Conservation (phyloP, 768 basidiomycete genomes). For the Amanita fuliginea region DNA sequence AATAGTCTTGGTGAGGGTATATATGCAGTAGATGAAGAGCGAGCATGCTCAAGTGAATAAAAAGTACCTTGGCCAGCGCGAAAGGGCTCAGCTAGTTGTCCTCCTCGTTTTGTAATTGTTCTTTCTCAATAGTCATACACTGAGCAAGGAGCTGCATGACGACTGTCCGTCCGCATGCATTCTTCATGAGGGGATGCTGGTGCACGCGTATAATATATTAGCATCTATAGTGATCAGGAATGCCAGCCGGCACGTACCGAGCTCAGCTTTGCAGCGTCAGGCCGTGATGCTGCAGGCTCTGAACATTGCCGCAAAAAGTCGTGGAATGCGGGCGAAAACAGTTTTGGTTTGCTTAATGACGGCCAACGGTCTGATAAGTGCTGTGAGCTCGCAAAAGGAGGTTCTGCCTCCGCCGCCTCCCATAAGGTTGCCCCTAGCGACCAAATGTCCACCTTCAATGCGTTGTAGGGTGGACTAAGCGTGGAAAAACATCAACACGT, state of each 20-base stretch:
- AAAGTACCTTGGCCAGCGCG: background rate
- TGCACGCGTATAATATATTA: background rate
- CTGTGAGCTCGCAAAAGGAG: conserved; percentile 56
- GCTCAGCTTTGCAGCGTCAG: conserved; percentile 42
- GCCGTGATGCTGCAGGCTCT: conserved; percentile 42
- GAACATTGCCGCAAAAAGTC: conserved; percentile 64
- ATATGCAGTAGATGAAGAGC: background rate
- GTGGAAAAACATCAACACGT: background rate
- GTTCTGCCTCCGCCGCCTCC: conserved; percentile 69
- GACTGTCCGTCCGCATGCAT: conserved; percentile 58
- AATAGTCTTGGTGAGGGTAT: conserved; percentile 1
- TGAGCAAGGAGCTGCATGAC: conserved; percentile 55
- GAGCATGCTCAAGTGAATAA: background rate
- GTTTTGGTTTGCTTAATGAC: conserved; percentile 41
- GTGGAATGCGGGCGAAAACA: conserved; percentile 59
- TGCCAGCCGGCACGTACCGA: conserved; percentile 32
- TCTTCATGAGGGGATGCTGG: conserved; percentile 55
- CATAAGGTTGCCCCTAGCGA: conserved; percentile 76
- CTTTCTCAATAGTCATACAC: conserved; percentile 57
- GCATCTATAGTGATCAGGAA: background rate
- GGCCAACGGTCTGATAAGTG: conserved; percentile 58
- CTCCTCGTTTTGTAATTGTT: conserved; percentile 15
- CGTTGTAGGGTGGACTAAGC: conserved; percentile 55
- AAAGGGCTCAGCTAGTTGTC: background rate
- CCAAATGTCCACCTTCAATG: conserved; percentile 71